A percentile compares a stretch with the other conserved stretches of the same genome.
Evolutionary conservation across 2,329 filamentous ascomycete species (phyloP).

Genomic region (Exophiala bonariae): DNA sequence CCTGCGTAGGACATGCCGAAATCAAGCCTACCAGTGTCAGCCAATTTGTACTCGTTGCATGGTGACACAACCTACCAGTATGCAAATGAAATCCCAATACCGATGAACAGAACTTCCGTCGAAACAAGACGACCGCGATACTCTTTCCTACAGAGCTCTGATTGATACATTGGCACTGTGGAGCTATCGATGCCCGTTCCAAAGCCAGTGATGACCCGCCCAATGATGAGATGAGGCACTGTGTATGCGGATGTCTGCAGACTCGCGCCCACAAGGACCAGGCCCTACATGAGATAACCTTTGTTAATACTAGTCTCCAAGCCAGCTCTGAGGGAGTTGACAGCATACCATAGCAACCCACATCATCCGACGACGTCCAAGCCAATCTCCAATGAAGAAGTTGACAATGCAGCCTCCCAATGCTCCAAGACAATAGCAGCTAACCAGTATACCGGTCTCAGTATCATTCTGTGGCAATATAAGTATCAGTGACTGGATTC

Average conservation of each 20-base stretch:
- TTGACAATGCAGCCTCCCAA: constrained; percentile 34
- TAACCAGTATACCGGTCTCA: constrained; percentile 28
- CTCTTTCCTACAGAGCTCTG: constrained; percentile 45
- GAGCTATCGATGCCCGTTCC: constrained; percentile 49
- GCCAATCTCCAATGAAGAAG: constrained; percentile 33
- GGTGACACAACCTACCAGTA: constrained; percentile 40
- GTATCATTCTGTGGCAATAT: constrained; percentile 19
- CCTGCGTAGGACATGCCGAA: constrained; percentile 43
- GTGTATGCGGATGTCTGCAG: constrained; percentile 37
- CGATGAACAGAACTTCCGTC: constrained; percentile 42
- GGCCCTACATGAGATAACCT: too few relatives aligned
- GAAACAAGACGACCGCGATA: constrained; percentile 45
- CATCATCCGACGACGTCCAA: constrained; percentile 36
- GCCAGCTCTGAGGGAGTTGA: too few relatives aligned
- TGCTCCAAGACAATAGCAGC: constrained; percentile 27
- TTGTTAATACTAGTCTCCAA: too few relatives aligned
- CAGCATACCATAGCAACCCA: constrained; percentile 35
- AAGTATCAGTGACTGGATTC: too few relatives aligned
- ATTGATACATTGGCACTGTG: constrained; percentile 36
- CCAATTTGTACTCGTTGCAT: too few relatives aligned
- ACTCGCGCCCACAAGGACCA: constrained; percentile 35
- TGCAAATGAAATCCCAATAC: constrained; percentile 38
- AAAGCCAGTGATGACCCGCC: constrained; percentile 51
- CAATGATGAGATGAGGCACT: constrained; percentile 39
- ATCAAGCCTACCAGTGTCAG: constrained; percentile 33